A percentile compares a stretch with the other conserved stretches of the same genome.
Conservation (phyloP, 768 basidiomycete species). For the Tephrocybe sp. region DNA sequence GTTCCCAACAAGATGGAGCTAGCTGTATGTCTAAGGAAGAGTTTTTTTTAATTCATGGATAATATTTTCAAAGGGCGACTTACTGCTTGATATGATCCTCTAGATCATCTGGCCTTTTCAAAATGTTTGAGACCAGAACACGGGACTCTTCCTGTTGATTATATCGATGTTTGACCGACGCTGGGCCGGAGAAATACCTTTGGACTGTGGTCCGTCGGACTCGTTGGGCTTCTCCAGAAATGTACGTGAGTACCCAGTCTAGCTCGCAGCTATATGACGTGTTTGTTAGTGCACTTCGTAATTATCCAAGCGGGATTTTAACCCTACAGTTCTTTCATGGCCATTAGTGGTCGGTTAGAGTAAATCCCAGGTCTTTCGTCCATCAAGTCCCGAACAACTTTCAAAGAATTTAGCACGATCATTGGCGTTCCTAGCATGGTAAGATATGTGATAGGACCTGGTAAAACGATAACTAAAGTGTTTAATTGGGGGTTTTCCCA, state of each 20-base stretch:
- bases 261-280: slow-evolving; percentile 4
- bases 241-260: slow-evolving; percentile 12
- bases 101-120: slow-evolving; percentile 1
- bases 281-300: neutral
- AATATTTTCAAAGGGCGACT: neutral
- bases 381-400: slow-evolving; percentile 12
- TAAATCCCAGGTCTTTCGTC: slow-evolving; percentile 18
- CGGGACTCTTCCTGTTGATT: slow-evolving; percentile 11
- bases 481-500: neutral
- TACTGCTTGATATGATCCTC: slow-evolving; percentile 4
- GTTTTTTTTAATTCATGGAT: neutral
- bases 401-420: slow-evolving; percentile 20
- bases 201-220: slow-evolving; percentile 5
- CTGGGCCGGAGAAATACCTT: slow-evolving; percentile 8
- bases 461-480: neutral
- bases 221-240: slow-evolving; percentile 7
- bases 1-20: slow-evolving; percentile 12
- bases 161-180: slow-evolving; percentile 9
- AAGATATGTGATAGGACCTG: slow-evolving; percentile 19
- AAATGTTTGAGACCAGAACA: slow-evolving; percentile 5
- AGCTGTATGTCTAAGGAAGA: slow-evolving; percentile 1
- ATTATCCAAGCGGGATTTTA: neutral
- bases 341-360: slow-evolving; percentile 21
- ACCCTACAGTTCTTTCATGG: slow-evolving; percentile 17
- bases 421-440: slow-evolving; percentile 18